phyloP scores from a whole-genome alignment of 208 protist species.

The Acanthamoeba lenticulata region DNA sequence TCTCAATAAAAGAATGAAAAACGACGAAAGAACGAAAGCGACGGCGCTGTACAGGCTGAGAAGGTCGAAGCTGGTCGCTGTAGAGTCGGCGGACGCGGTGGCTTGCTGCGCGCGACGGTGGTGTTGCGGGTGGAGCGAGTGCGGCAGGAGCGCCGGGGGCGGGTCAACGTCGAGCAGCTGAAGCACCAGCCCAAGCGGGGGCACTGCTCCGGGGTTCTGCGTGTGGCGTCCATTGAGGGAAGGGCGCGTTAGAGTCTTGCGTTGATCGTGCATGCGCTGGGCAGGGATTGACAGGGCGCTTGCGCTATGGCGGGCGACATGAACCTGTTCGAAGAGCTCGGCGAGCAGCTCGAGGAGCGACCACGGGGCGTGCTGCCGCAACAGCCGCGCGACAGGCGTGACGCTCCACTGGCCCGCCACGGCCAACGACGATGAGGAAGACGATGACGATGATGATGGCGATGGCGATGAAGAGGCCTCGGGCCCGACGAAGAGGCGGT shows the following conservation, averaged over 20 bases:
- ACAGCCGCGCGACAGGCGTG: not conserved
- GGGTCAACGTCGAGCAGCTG: not conserved
- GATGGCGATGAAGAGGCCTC: not conserved
- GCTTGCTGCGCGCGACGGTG: not conserved
- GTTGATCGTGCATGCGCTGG: not conserved
- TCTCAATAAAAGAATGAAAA: no score
- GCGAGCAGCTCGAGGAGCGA: slow-evolving; percentile 37
- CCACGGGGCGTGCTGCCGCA: slow-evolving; percentile 47
- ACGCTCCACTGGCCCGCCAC: not conserved
- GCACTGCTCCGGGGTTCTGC: not conserved
- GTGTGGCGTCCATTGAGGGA: no score
- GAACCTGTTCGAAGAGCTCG: not conserved
- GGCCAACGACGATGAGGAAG: not conserved
- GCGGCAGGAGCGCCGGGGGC: not conserved
- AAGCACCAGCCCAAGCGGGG: not conserved
- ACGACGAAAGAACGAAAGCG: no score
- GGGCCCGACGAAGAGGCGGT: not conserved
- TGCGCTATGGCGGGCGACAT: no score
- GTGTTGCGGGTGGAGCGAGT: not conserved
- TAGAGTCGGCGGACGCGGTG: not conserved
- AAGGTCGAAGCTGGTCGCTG: not conserved
- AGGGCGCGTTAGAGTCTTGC: no score
- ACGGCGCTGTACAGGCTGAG: not conserved
- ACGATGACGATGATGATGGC: not conserved
- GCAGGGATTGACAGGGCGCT: not conserved